Conservation (phyloP, 306 rosid species). For the Prosopis cineraria region DNA sequence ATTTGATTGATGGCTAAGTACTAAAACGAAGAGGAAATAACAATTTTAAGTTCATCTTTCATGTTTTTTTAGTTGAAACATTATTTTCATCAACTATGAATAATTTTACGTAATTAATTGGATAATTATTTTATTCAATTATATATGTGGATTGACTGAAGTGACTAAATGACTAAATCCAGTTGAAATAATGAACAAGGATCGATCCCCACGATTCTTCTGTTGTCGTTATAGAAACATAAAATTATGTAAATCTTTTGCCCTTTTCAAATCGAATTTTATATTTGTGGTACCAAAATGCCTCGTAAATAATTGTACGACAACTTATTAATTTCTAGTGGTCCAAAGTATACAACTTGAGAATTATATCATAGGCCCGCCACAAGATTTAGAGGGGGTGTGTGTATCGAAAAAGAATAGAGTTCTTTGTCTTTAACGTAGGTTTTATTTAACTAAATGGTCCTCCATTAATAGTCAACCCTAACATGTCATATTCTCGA, state of each 20-base stretch:
- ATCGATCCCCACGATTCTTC: neutral
- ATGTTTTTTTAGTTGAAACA: neutral
- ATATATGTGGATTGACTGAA: no score
- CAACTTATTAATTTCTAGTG: slow-evolving; percentile 5
- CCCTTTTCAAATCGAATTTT: neutral
- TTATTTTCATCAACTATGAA: neutral
- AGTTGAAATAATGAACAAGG: no score
- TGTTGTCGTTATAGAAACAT: neutral
- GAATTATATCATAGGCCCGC: neutral
- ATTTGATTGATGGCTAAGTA: neutral
- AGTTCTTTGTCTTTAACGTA: neutral
- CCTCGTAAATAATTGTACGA: slow-evolving; percentile 27
- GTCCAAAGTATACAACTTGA: neutral
- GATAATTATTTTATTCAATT: no score
- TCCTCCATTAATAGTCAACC: neutral
- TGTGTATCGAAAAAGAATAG: neutral
- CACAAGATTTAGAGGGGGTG: neutral
- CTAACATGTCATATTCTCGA: neutral
- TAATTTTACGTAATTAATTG: no score
- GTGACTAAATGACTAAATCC: no score
- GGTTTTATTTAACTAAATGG: neutral
- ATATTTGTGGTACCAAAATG: slow-evolving; percentile 20
- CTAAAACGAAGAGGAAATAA: neutral
- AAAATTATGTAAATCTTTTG: neutral
- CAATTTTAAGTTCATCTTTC: neutral